phyloP scores from a whole-genome alignment of 257 asterid species.

The Paulownia fortunei region DNA sequence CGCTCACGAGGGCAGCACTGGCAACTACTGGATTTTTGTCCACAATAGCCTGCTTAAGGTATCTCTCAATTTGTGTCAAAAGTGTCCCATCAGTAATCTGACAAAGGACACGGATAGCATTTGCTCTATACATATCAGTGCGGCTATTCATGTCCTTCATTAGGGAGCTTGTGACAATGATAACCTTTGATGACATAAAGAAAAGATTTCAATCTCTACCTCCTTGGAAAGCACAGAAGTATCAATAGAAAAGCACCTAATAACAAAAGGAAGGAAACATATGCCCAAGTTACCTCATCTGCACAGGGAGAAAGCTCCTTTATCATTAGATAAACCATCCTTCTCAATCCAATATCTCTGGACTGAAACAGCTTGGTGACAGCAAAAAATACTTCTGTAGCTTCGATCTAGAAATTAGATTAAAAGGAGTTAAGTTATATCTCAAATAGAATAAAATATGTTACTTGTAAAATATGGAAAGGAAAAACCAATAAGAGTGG shows the following conservation, averaged over 20 bases:
- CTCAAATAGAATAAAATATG: not conserved
- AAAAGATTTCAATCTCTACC: conserved; percentile 31
- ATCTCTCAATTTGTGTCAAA: conserved; percentile 91
- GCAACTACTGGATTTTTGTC: conserved; percentile 97
- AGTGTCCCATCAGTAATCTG: conserved; percentile 92
- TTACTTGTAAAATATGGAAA: not conserved
- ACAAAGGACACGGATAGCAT: conserved; percentile 95
- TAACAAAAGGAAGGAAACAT: conserved; percentile 10
- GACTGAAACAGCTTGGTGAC: conserved; percentile 97
- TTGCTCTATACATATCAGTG: conserved; percentile 96
- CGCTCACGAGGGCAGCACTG: conserved; percentile 96
- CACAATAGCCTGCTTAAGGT: conserved; percentile 96
- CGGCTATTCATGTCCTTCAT: conserved; percentile 99
- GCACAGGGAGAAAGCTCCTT: conserved; percentile 94
- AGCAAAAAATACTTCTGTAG: conserved; percentile 91
- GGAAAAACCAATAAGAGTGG: not conserved
- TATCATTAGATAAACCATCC: conserved; percentile 97
- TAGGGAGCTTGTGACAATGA: conserved; percentile 96
- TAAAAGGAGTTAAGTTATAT: conserved; percentile 11
- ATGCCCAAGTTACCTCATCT: conserved; percentile 68
- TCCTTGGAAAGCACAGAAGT: conserved; percentile 25
- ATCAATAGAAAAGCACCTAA: not conserved
- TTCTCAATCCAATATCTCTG: conserved; percentile 83
- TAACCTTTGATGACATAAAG: conserved; percentile 65
- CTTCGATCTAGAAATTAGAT: conserved; percentile 63